A percentile compares a stretch with the other conserved stretches of the same genome.
Conservation (phyloP, 139 green algal species). For the Tetraselmis chui region DNA sequence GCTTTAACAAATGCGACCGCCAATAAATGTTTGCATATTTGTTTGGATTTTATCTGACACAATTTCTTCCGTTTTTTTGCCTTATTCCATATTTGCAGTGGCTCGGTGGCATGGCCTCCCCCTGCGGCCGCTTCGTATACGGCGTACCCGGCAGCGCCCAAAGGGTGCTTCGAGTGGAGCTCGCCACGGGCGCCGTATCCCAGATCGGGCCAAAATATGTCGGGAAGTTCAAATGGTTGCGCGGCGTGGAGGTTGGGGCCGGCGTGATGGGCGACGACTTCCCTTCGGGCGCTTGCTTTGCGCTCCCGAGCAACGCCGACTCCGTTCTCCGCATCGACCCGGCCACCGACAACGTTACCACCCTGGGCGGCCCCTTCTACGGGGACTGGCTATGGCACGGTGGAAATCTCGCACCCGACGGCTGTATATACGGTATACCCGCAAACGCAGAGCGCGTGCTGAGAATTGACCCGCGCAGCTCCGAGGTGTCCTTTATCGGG, state of each 20-base stretch:
- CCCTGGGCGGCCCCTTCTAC: neutral
- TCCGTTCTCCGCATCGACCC: neutral
- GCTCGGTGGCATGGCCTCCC: neutral
- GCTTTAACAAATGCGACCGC: too few relatives aligned
- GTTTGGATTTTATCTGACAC: too few relatives aligned
- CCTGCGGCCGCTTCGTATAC: neutral
- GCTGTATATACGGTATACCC: slow-evolving; percentile 17
- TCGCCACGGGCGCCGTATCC: neutral
- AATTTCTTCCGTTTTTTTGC: too few relatives aligned
- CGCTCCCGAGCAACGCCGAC: neutral
- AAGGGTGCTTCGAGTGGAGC: neutral
- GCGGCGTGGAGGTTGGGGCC: neutral
- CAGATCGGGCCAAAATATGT: neutral
- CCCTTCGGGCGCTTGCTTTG: neutral
- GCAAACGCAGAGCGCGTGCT: slow-evolving; percentile 6
- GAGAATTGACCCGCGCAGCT: slow-evolving; percentile 2
- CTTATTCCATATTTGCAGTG: too few relatives aligned
- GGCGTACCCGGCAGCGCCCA: neutral
- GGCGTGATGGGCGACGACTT: neutral
- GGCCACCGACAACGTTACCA: neutral
- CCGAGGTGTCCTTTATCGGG: slow-evolving; percentile 3
- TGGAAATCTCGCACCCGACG: neutral
- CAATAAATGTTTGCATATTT: too few relatives aligned
- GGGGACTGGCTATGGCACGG: neutral
- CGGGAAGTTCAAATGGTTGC: neutral